Evolutionary conservation across 2,329 filamentous ascomycete species (phyloP).

Genomic region (Aspergillus sp.): DNA sequence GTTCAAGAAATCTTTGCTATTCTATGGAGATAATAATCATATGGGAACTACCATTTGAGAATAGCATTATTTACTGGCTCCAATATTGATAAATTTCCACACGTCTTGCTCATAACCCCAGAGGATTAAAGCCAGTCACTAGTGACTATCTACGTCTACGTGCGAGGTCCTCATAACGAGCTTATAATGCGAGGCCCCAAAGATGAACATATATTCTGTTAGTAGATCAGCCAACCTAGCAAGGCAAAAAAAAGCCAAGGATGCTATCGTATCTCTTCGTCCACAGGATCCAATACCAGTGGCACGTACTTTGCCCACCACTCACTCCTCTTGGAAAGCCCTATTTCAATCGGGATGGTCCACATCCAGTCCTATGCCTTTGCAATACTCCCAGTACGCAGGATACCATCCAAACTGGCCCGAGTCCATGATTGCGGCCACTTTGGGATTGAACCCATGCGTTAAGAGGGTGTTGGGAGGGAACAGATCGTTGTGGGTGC

Average conservation of each 20-base stretch:
- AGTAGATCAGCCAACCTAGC: background rate
- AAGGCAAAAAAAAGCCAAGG: constrained; percentile 28
- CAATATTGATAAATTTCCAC: too few relatives aligned
- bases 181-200: too few relatives aligned
- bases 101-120: too few relatives aligned
- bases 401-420: constrained; percentile 26
- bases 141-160: too few relatives aligned
- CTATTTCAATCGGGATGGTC: constrained; percentile 11
- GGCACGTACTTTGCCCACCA: constrained; percentile 27
- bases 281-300: constrained; percentile 23
- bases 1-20: too few relatives aligned
- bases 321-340: constrained; percentile 27
- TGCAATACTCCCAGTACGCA: constrained; percentile 28
- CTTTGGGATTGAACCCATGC: constrained; percentile 13
- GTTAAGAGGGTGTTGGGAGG: constrained; percentile 19
- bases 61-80: too few relatives aligned
- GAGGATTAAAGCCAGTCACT: too few relatives aligned
- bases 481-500: constrained; percentile 17
- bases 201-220: too few relatives aligned
- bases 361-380: constrained; percentile 16
- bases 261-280: constrained; percentile 26
- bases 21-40: too few relatives aligned
- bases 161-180: too few relatives aligned
- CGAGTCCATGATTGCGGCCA: constrained; percentile 24
- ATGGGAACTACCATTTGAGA: too few relatives aligned